Base-by-base conservation (phyloP, 2,329 filamentous ascomycete genomes). In the Basipetospora chlamydospora region DNA sequence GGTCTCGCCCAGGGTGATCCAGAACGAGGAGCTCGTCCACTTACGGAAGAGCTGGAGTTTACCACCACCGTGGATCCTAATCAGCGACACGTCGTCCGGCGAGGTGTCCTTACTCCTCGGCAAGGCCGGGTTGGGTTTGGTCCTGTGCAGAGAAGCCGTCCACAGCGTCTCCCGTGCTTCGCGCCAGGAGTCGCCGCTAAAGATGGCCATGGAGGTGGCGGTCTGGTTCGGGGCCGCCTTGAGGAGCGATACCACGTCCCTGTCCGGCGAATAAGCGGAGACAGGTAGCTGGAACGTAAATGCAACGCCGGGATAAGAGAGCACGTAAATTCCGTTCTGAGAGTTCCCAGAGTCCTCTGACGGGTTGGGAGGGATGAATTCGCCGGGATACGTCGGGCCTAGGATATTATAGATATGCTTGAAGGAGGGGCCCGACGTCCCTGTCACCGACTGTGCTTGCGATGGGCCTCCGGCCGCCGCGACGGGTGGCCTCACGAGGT, bases 221-320 rank as follows among this genome's bases (percentile, higher is more conserved):
- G 80, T 71, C 33, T 80, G 73, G 37, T 80, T 82, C 13, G 78
- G 75, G 0, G 81, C 73, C 0, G 85, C 83, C 0, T 85, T 86
- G 12, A 96, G 68, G 26, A 95, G 61, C 1, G 84, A 80, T 21
- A 95, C 86, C 43, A 93, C 86, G 50, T 96, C 87, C 49, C 77
- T 78, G 34, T 64, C 59, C 1, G 78, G 70, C 3, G 81, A 83
- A 66, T 85, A 95, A 16, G 77, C 73, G 1, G 80, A 76, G 40
- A 72, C 63, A 34, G 77, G 69, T 21, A 96, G 64, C 1, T 84
- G 77, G 45, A 98, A 98, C 26, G 81, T 87, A 53, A 96, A 95
- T 1, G 88, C 85, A 21, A 98, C 77, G 0, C 90, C 90, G 1
- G 88, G 87, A 57, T 95, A 98, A 2, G 88, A 96, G 23, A 98